Evolutionary conservation across 139 green algal genomes (phyloP).

Genomic region (Chlorella ohadii): DNA sequence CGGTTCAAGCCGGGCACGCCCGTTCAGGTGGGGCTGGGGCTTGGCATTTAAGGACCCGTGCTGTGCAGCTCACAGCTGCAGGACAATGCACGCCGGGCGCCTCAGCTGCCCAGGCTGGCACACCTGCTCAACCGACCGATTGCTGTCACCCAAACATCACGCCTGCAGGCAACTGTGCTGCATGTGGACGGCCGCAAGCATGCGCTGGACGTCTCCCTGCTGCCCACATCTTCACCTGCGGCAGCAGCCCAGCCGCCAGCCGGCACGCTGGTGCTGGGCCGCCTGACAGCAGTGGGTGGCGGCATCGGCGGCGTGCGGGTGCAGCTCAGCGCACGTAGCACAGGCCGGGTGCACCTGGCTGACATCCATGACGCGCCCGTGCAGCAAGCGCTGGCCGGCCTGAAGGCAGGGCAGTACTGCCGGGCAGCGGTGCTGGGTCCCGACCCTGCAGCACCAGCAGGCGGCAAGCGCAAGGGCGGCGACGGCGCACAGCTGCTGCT

Average conservation of each 20-base stretch:
- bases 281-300: conserved; percentile 38
- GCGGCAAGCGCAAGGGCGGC: not conserved
- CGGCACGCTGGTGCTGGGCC: conserved; percentile 58
- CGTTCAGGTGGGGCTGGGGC: conserved; percentile 22
- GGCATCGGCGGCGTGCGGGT: conserved; percentile 74
- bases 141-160: too few species aligned
- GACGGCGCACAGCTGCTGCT: conserved; percentile 40
- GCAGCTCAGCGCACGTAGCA: conserved; percentile 48
- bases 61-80: too few species aligned
- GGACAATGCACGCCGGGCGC: too few species aligned
- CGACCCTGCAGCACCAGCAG: not conserved
- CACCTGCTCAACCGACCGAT: too few species aligned
- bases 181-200: conserved; percentile 47
- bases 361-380: conserved; percentile 84
- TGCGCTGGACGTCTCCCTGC: conserved; percentile 63
- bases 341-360: conserved; percentile 74
- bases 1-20: not conserved
- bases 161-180: conserved; percentile 11
- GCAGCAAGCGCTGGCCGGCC: conserved; percentile 63
- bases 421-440: conserved; percentile 51
- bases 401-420: conserved; percentile 65
- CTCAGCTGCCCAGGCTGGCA: too few species aligned
- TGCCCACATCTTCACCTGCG: not conserved
- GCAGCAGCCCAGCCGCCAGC: not conserved
- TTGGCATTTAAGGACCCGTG: too few species aligned